Evolutionary conservation across 805 yeast species (phyloP).

Genomic region (Maudiozyma pseudohumilis): DNA sequence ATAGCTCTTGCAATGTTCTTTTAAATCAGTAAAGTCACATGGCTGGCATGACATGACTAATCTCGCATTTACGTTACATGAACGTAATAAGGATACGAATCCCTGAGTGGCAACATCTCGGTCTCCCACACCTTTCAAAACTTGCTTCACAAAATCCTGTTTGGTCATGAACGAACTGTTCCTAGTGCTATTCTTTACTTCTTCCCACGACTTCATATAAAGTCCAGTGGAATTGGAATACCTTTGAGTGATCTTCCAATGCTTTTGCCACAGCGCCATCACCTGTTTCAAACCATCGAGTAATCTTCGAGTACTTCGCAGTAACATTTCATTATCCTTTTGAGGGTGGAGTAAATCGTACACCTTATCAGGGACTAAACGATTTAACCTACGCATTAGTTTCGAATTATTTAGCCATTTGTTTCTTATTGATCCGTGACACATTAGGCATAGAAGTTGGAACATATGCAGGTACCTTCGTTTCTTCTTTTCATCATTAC

Average conservation of each 20-base stretch:
- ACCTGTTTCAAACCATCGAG: slow-evolving; percentile 68
- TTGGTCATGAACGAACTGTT: slow-evolving; percentile 26
- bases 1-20: slow-evolving; percentile 2
- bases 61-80: slow-evolving; percentile 62
- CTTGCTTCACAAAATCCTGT: slow-evolving; percentile 34
- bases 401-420: slow-evolving; percentile 54
- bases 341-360: slow-evolving; percentile 41
- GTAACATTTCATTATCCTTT: slow-evolving; percentile 29
- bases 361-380: slow-evolving; percentile 39
- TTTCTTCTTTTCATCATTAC: slow-evolving; percentile 44
- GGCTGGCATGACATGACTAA: slow-evolving; percentile 81
- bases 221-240: slow-evolving; percentile 23
- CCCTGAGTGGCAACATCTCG: slow-evolving; percentile 81
- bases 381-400: slow-evolving; percentile 34
- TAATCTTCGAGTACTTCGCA: slow-evolving; percentile 49
- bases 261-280: slow-evolving; percentile 50
- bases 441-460: slow-evolving; percentile 47
- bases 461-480: slow-evolving; percentile 51
- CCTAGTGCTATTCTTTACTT: slow-evolving; percentile 22
- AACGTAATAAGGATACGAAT: slow-evolving; percentile 63
- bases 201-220: slow-evolving; percentile 40
- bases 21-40: slow-evolving; percentile 59
- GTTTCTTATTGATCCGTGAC: slow-evolving; percentile 63
- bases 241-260: slow-evolving; percentile 39
- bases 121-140: slow-evolving; percentile 50